A percentile compares a stretch with the other conserved stretches of the same genome.
Conservation (phyloP, 2,329 filamentous ascomycete genomes). For the Colletotrichum trifolii region DNA sequence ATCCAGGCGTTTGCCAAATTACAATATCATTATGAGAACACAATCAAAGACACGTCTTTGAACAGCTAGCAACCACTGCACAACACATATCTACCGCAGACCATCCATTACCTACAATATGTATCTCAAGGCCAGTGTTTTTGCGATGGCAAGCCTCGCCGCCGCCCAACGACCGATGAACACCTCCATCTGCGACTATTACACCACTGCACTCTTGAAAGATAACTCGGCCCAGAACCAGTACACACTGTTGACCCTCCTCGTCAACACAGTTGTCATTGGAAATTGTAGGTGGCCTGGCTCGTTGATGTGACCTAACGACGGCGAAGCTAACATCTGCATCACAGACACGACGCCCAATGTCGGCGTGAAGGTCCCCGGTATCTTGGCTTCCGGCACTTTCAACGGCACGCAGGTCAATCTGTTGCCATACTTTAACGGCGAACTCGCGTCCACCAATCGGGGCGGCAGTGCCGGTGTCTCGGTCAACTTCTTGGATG, state of each 20-base stretch:
- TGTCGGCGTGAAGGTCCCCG: constrained; percentile 63
- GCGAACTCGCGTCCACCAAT: constrained; percentile 65
- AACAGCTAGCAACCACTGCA: no score
- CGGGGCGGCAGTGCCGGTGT: constrained; percentile 55
- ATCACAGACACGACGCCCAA: constrained; percentile 62
- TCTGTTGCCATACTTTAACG: constrained; percentile 70
- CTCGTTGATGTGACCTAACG: background rate
- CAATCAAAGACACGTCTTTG: no score
- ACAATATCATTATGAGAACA: no score
- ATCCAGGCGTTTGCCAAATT: no score
- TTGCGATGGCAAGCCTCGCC: constrained; percentile 9
- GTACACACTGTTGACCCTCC: constrained; percentile 62
- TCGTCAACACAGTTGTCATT: constrained; percentile 73
- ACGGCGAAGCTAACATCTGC: background rate
- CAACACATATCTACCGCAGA: no score
- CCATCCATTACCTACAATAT: no score
- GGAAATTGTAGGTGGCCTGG: constrained; percentile 62
- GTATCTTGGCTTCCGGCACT: constrained; percentile 64
- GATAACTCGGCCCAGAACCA: constrained; percentile 71
- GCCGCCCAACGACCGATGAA: constrained; percentile 59
- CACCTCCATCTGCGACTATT: constrained; percentile 71
- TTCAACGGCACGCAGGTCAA: constrained; percentile 64
- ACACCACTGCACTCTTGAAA: constrained; percentile 68
- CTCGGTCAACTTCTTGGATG: constrained; percentile 71
- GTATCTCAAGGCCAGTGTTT: no score